A percentile compares a stretch with the other conserved stretches of the same genome.
These are phyloP conservation scores for Metschnikowia cerradonensis DNA, from an alignment of 805 yeast species.

Conservation along the genomic window DNA sequence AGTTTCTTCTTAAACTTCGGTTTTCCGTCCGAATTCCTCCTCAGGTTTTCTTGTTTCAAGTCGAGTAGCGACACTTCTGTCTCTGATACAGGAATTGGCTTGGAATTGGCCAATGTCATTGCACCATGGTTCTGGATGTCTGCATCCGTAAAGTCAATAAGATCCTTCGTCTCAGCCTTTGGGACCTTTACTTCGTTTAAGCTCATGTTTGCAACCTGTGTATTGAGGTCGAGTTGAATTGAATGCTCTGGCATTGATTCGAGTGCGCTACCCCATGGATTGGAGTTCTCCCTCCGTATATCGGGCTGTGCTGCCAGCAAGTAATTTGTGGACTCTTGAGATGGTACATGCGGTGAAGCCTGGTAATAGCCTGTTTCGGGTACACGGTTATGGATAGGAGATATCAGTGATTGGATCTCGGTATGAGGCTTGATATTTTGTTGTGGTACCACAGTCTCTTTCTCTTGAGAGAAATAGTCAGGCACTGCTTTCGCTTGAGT, in stretches of 20 bases:
- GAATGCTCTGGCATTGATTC: neutral
- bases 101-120: neutral
- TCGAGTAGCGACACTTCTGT: slow-evolving; percentile 16
- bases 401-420: neutral
- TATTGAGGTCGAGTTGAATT: neutral
- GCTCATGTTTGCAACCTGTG: neutral
- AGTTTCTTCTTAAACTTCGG: slow-evolving; percentile 34
- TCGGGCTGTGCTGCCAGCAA: neutral
- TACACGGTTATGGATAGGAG: neutral
- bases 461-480: neutral
- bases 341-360: neutral
- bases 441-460: neutral
- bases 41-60: slow-evolving; percentile 17
- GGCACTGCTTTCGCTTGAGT: neutral
- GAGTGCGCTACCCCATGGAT: slow-evolving; percentile 17
- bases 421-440: neutral
- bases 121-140: neutral
- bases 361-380: neutral
- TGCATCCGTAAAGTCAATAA: neutral
- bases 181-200: neutral
- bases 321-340: neutral
- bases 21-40: slow-evolving; percentile 9
- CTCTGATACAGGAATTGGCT: neutral
- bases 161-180: neutral
- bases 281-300: slow-evolving; percentile 8